A percentile compares a stretch with the other conserved stretches of the same genome.
Conservation (phyloP, 1,284 basidiomycete genomes). For the Ustilago bromivora region DNA sequence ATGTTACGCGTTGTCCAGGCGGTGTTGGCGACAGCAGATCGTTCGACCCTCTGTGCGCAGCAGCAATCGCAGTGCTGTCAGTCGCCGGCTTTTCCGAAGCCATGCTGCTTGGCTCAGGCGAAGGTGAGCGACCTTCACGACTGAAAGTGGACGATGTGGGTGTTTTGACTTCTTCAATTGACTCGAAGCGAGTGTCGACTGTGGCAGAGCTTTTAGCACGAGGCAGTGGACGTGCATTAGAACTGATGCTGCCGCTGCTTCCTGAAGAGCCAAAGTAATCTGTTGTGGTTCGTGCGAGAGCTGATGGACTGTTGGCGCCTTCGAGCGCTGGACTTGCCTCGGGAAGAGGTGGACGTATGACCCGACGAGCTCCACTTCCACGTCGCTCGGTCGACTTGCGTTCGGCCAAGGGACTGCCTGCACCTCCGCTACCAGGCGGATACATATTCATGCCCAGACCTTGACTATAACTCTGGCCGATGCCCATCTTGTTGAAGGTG, state of each 20-base stretch:
- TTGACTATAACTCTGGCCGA: conserved; percentile 54
- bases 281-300: conserved; percentile 14
- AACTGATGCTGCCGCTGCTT: conserved; percentile 27
- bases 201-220: conserved; percentile 30
- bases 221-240: conserved; percentile 19
- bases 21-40: conserved; percentile 26
- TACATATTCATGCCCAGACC: conserved; percentile 49
- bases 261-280: conserved; percentile 44
- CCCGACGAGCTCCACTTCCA: conserved; percentile 39
- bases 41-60: conserved; percentile 6
- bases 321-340: conserved; percentile 36
- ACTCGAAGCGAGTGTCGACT: conserved; percentile 38
- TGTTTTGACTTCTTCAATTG: conserved; percentile 54
- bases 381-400: conserved; percentile 35
- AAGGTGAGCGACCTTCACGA: conserved; percentile 16
- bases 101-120: conserved; percentile 15
- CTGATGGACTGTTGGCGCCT: conserved; percentile 30
- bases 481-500: conserved; percentile 92
- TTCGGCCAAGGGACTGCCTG: conserved; percentile 46
- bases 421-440: conserved; percentile 17
- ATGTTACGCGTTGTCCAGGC: conserved; percentile 23
- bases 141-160: conserved; percentile 39
- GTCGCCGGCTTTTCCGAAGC: conserved; percentile 9
- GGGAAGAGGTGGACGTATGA: conserved; percentile 39
- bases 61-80: conserved; percentile 1